Evolutionary conservation across 2,329 filamentous ascomycete species (phyloP).

Genomic region (Aspergillus proliferans): DNA sequence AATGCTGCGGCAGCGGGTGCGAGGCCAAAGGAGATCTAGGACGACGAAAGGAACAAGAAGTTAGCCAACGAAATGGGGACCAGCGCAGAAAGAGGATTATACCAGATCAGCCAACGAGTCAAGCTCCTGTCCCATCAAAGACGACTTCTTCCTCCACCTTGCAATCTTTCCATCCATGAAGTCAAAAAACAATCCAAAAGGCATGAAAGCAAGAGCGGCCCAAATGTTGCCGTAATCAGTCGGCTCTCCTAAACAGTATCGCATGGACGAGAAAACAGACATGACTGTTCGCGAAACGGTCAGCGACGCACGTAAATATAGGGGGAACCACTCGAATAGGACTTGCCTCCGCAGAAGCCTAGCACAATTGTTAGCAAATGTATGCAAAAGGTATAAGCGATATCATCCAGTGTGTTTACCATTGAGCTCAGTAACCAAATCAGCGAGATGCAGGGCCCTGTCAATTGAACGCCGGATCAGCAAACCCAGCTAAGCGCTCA

Average conservation of each 20-base stretch:
- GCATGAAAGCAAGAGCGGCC: constrained; percentile 77
- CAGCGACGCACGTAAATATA: constrained; percentile 9
- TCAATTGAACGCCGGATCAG: constrained; percentile 9
- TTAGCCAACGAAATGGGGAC: constrained; percentile 2
- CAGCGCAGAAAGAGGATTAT: constrained; percentile 20
- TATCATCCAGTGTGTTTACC: constrained; percentile 24
- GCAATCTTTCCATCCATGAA: constrained; percentile 97
- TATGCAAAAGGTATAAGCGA: background rate
- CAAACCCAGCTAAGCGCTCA: background rate
- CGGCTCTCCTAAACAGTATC: constrained; percentile 76
- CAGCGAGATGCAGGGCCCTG: constrained; percentile 46
- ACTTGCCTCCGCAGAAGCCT: constrained; percentile 47
- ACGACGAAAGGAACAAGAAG: background rate
- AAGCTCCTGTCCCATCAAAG: constrained; percentile 94
- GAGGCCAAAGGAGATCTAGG: constrained; percentile 88
- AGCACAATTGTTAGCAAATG: constrained; percentile 13
- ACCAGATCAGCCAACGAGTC: constrained; percentile 94
- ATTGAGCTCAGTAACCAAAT: constrained; percentile 46
- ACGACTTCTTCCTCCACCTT: constrained; percentile 93
- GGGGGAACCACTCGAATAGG: constrained; percentile 1
- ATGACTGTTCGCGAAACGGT: constrained; percentile 52
- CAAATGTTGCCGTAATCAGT: constrained; percentile 64
- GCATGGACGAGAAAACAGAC: constrained; percentile 91
- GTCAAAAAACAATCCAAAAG: constrained; percentile 92
- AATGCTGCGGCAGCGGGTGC: constrained; percentile 84